Base-by-base conservation (phyloP, 345 rosid genomes). In the Noccaea caerulescens region DNA sequence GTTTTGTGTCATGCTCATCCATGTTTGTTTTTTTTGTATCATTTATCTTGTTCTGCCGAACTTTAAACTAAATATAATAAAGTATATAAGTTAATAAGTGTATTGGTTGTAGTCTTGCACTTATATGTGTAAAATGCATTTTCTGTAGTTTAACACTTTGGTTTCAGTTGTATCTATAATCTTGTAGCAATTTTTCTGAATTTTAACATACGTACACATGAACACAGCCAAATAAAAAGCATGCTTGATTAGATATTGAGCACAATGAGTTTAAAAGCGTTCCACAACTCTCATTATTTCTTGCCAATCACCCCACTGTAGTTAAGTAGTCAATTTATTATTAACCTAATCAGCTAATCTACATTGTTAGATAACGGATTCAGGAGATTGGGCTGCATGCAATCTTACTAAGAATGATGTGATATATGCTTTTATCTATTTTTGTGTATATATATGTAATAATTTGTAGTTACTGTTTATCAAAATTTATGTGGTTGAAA, bases 1-100 rank as follows among this genome's bases (percentile, higher is more conserved):
- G 62, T 23, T 46, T 30, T 41, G 55, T 67, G 78, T 37, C 77
- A 59, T 74, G 44, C 68, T 37, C 77, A 59, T 74, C 27, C 68
- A 67, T 74, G 78, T 66, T 42, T 58, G n/a, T 16, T 47, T 10
- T 18, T 14, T 14, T 8, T 45, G 5, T 9, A 49, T 59, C 62
- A 37, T 36, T 58, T 25, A n/a, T 45, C 11, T 13, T 69, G 30
- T 34, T 69, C 44, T 25, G 37, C 18, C 14, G 36, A 45, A 45
- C 23, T 27, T 36, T 56, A 20, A 32, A n/a, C 14, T 9, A 27
- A 46, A n/a, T 46, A 10, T 36, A 32, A 57, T 13, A 34, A 41
- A 36, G 8, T 44, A 14, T 30, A 42, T 4, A 42, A 55, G 23
- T 41, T 14, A 52, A 9, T 41, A 9, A 13, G 68, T 11, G 27